phyloP scores from a whole-genome alignment of 2,329 filamentous ascomycete genomes.

The Pyrenophora tritici-repentis region DNA sequence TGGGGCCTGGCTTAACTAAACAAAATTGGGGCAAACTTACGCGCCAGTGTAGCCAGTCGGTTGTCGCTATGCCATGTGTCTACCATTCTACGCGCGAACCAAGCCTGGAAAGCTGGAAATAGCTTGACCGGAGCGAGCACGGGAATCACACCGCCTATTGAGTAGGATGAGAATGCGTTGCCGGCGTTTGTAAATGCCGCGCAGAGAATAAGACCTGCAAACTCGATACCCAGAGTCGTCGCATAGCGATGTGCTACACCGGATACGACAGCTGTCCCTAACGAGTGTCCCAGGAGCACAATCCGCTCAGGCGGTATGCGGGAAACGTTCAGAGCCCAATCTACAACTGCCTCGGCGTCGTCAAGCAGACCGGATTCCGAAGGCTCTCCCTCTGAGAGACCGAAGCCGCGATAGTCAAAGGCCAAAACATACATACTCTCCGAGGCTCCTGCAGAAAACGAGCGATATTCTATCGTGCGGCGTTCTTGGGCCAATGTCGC shows the following conservation, averaged over 20 bases:
- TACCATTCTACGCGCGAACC: conserved; percentile 68
- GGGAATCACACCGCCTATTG: conserved; percentile 75
- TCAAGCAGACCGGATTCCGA: conserved; percentile 79
- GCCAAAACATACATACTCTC: conserved; percentile 69
- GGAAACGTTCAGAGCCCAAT: conserved; percentile 73
- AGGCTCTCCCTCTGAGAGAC: conserved; percentile 76
- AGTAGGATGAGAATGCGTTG: conserved; percentile 75
- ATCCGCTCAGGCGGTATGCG: conserved; percentile 73
- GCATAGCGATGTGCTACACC: conserved; percentile 75
- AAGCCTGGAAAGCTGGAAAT: conserved; percentile 67
- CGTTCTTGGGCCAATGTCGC: conserved; percentile 80
- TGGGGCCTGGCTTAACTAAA: background rate
- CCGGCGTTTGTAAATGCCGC: conserved; percentile 78
- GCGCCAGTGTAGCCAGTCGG: conserved; percentile 64
- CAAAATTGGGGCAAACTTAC: conserved; percentile 21
- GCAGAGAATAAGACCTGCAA: conserved; percentile 79
- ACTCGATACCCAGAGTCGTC: conserved; percentile 60
- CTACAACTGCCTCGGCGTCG: conserved; percentile 74
- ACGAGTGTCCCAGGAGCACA: conserved; percentile 81
- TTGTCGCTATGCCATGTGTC: conserved; percentile 80
- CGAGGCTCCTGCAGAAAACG: conserved; percentile 66
- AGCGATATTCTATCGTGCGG: conserved; percentile 77
- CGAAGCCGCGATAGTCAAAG: conserved; percentile 93
- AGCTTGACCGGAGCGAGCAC: conserved; percentile 73
- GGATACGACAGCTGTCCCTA: conserved; percentile 83